Evolutionary conservation across 495 filamentous ascomycete genomes (phyloP).

Genomic region (Penicillium taxi): DNA sequence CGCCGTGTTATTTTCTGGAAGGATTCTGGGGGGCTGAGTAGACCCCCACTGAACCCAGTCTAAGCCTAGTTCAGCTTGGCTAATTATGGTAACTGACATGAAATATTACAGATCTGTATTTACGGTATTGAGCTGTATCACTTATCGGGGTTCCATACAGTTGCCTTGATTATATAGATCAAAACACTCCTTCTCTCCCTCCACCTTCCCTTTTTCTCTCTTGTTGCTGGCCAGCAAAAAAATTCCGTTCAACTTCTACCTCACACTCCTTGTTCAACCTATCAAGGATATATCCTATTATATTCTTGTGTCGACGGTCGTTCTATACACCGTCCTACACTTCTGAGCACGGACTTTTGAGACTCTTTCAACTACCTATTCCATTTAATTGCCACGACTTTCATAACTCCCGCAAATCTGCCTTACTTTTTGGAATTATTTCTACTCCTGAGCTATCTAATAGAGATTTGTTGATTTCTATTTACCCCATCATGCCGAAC

Average conservation of each 20-base stretch:
- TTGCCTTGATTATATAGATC: not conserved
- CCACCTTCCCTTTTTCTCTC: too few species aligned
- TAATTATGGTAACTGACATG: constrained; percentile 6
- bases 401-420: too few species aligned
- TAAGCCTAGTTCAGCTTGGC: not conserved
- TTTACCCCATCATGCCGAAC: constrained; percentile 34
- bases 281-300: too few species aligned
- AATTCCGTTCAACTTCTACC: too few species aligned
- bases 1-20: constrained; percentile 1
- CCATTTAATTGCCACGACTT: not conserved
- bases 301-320: too few species aligned
- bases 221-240: too few species aligned
- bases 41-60: not conserved
- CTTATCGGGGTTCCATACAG: too few species aligned
- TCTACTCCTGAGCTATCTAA: too few species aligned
- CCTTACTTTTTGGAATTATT: too few species aligned
- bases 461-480: constrained; percentile 2
- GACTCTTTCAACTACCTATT: constrained; percentile 1
- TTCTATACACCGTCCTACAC: too few species aligned
- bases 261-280: too few species aligned
- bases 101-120: constrained; percentile 3
- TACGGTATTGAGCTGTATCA: not conserved
- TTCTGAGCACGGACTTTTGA: too few species aligned
- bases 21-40: not conserved
- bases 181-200: not conserved